Evolutionary conservation across 345 rosid species (phyloP).

Genomic region (Chamaenerion angustifolium): DNA sequence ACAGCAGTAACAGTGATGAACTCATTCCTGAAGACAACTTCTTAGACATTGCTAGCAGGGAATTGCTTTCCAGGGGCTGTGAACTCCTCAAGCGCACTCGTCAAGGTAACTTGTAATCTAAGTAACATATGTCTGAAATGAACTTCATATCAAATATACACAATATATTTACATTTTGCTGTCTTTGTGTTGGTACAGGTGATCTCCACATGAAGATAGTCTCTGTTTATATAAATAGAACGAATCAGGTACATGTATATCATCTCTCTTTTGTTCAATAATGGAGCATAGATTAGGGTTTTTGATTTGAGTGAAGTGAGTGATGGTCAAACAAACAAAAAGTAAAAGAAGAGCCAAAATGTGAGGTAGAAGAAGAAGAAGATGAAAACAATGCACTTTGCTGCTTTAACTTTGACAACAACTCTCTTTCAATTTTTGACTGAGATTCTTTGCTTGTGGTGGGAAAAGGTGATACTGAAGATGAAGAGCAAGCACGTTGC

Average conservation of each 20-base stretch:
- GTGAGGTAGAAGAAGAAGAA: constrained; percentile 6
- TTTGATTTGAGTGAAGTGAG: constrained; percentile 15
- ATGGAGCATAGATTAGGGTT: constrained; percentile 24
- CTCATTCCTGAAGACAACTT: constrained; percentile 78
- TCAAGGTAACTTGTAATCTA: constrained; percentile 31
- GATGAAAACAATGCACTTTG: constrained; percentile 21
- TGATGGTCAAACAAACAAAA: constrained; percentile 5
- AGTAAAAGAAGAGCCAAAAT: constrained; percentile 18
- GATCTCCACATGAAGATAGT: constrained; percentile 95
- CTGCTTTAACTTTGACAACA: constrained; percentile 1
- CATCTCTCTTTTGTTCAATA: constrained; percentile 16
- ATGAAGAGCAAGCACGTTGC: constrained; percentile 95
- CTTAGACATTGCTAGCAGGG: constrained; percentile 72
- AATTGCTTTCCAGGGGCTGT: constrained; percentile 79
- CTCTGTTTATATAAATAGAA: constrained; percentile 71
- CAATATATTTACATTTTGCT: neutral
- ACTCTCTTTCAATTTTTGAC: neutral
- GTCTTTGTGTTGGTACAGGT: constrained; percentile 31
- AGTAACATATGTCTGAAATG: no score
- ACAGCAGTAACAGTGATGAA: constrained; percentile 75
- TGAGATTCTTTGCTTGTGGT: constrained; percentile 13
- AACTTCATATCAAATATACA: neutral
- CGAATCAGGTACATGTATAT: constrained; percentile 47
- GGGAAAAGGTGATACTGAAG: constrained; percentile 77
- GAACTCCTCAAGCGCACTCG: constrained; percentile 96